A percentile compares a stretch with the other conserved stretches of the same genome.
Evolutionary conservation across 2,329 filamentous ascomycete species (phyloP).

Genomic region (Arthrobotrys pseudoclavata): DNA sequence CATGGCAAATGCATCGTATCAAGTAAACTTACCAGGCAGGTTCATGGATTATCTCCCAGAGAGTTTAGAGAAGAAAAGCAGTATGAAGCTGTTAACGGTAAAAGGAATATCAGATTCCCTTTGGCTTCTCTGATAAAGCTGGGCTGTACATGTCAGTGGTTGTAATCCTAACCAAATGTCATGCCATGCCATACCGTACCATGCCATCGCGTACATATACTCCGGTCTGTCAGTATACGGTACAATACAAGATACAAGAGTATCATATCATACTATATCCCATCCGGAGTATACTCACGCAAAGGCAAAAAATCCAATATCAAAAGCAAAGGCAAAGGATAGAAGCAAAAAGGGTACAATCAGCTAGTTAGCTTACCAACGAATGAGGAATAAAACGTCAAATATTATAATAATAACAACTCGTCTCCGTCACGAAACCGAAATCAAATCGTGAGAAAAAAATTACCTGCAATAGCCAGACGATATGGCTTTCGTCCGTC

Average conservation of each 20-base stretch:
- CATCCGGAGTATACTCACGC: background rate
- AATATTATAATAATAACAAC: too few relatives aligned
- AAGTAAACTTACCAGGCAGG: background rate
- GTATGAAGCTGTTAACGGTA: background rate
- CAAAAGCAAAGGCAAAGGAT: background rate
- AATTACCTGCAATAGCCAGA: background rate
- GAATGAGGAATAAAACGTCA: background rate
- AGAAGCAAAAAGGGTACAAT: background rate
- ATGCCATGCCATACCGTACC: background rate
- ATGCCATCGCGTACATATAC: background rate
- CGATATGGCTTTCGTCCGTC: slow-evolving; percentile 36
- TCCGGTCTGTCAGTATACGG: background rate
- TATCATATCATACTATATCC: background rate
- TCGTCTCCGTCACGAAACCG: background rate
- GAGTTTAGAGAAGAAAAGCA: background rate
- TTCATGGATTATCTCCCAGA: background rate
- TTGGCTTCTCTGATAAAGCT: background rate
- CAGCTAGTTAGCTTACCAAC: background rate
- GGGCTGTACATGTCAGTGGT: background rate
- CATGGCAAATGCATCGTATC: background rate
- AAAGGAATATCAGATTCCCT: background rate
- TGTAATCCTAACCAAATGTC: background rate
- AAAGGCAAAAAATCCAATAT: too few relatives aligned
- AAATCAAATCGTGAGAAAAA: background rate
- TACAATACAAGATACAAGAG: background rate